phyloP scores from a whole-genome alignment of 257 asterid species.

The Osmanthus fragrans region DNA sequence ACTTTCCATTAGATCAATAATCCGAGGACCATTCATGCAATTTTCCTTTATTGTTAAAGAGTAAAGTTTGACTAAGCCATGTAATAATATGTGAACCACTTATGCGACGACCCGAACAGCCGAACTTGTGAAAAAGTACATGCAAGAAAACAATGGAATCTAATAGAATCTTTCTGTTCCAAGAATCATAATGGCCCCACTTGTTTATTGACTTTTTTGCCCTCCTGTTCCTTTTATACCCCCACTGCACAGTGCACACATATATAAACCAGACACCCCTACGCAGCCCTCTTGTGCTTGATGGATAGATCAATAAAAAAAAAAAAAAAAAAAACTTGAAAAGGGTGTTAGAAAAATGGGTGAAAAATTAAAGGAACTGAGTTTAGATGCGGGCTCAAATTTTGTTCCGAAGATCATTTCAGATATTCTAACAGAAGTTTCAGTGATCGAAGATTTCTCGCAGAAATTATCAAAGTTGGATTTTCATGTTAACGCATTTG shows the following conservation, averaged over 20 bases:
- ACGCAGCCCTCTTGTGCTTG: constrained; percentile 19
- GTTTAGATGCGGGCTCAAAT: constrained; percentile 25
- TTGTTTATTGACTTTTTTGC: constrained; percentile 21
- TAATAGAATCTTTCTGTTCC: constrained; percentile 31
- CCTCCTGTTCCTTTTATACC: constrained; percentile 16
- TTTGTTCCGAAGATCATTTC: constrained; percentile 39
- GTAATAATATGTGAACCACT: not conserved
- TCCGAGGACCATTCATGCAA: not conserved
- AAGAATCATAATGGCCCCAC: not conserved
- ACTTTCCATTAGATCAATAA: not conserved
- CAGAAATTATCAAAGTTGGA: constrained; percentile 24
- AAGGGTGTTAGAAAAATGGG: constrained; percentile 21
- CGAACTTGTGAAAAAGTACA: constrained; percentile 28
- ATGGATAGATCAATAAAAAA: not conserved
- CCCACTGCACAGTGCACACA: constrained; percentile 4
- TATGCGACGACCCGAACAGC: constrained; percentile 46
- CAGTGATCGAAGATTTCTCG: constrained; percentile 27
- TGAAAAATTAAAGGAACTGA: constrained; percentile 37
- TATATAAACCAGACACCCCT: constrained; percentile 32
- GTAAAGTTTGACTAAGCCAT: not conserved
- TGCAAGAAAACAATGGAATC: not conserved
- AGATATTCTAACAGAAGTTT: constrained; percentile 39
- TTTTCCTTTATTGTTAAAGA: not conserved
- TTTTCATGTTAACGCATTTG: constrained; percentile 22
- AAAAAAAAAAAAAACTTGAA: not conserved